phyloP scores from a whole-genome alignment of 1,284 basidiomycete species.

The Cutaneotrichosporon sp. region DNA sequence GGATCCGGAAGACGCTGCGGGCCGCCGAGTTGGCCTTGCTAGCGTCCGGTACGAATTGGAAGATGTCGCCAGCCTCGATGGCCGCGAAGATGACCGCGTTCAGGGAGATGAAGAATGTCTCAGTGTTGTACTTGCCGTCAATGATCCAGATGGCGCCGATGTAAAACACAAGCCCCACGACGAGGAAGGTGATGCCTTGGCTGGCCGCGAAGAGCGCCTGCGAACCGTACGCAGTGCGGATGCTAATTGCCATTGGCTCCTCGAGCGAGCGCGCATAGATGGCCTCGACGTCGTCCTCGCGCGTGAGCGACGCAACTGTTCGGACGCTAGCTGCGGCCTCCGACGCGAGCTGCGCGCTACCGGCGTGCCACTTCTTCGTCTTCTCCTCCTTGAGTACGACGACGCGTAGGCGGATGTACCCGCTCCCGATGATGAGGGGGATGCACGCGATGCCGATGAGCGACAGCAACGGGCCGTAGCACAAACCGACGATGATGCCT shows the following conservation, averaged over 20 bases:
- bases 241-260: conserved; percentile 66
- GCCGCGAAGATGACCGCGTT: conserved; percentile 58
- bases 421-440: conserved; percentile 78
- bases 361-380: conserved; percentile 81
- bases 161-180: conserved; percentile 71
- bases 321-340: conserved; percentile 89
- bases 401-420: conserved; percentile 73
- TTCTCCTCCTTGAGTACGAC: conserved; percentile 76
- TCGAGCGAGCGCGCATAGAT: conserved; percentile 74
- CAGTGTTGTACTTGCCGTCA: conserved; percentile 60
- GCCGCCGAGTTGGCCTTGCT: conserved; percentile 80
- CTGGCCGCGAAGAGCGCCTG: conserved; percentile 75
- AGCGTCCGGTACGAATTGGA: conserved; percentile 89
- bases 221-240: conserved; percentile 64
- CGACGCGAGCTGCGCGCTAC: conserved; percentile 77
- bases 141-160: conserved; percentile 56
- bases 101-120: conserved; percentile 77
- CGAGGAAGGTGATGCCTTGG: conserved; percentile 75
- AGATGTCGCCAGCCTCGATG: conserved; percentile 60
- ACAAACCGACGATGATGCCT: conserved; percentile 73
- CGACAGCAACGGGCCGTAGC: conserved; percentile 58
- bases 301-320: conserved; percentile 85
- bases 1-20: conserved; percentile 69
- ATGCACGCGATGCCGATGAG: conserved; percentile 65
- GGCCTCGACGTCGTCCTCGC: conserved; percentile 71